Conservation (phyloP, 2,329 filamentous ascomycete genomes). For the Ascosphaera apis region DNA sequence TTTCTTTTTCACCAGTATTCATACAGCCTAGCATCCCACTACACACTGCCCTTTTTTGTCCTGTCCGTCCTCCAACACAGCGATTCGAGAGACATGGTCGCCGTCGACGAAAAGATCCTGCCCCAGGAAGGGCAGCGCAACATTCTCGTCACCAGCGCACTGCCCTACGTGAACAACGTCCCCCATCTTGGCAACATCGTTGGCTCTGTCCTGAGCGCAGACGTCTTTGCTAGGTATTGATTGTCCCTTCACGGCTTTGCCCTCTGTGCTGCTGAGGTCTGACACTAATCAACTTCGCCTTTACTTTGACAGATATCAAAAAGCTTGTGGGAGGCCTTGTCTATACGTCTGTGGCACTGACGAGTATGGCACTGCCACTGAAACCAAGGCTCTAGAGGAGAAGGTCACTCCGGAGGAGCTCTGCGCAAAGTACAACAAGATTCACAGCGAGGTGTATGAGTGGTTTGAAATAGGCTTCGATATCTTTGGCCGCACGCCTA, state of each 20-base stretch:
- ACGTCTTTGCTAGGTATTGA: conserved; percentile 49
- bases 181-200: conserved; percentile 79
- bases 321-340: conserved; percentile 7
- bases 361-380: conserved; percentile 88
- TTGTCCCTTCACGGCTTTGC: conserved; percentile 55
- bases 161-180: conserved; percentile 63
- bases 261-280: no score
- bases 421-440: conserved; percentile 76
- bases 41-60: no score
- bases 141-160: conserved; percentile 71
- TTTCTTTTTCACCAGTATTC: no score
- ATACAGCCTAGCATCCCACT: no score
- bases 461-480: conserved; percentile 95
- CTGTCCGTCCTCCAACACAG: no score
- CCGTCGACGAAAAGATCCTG: conserved; percentile 6
- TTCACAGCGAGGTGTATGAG: conserved; percentile 78
- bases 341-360: conserved; percentile 42
- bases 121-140: conserved; percentile 47
- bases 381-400: conserved; percentile 85
- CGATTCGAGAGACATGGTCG: no score
- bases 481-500: conserved; percentile 83
- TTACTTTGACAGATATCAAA: conserved; percentile 5
- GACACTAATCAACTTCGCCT: conserved; percentile 1
- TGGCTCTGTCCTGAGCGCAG: conserved; percentile 67
- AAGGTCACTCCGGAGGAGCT: conserved; percentile 60